Percentiles rank a stretch among this genome's conserved stretches.
Evolutionary conservation across 129 eudicot species (phyloP).

Genomic region (Silybum marianum): DNA sequence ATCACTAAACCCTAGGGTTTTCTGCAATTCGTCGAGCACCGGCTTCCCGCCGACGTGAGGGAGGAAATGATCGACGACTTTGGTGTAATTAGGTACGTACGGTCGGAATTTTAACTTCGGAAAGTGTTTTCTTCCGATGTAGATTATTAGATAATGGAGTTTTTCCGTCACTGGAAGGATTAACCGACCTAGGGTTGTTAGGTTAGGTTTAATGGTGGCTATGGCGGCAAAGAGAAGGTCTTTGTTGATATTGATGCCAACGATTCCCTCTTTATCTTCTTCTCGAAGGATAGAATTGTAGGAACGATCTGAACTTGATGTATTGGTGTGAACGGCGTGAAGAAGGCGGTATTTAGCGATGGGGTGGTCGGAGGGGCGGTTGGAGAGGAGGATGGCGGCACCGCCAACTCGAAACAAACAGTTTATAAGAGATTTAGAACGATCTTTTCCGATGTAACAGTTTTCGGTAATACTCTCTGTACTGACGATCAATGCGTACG

Average conservation of each 20-base stretch:
- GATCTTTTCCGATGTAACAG: slow-evolving; percentile 48
- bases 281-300: slow-evolving; percentile 48
- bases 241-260: slow-evolving; percentile 48
- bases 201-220: slow-evolving; percentile 38
- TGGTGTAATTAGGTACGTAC: slow-evolving; percentile 47
- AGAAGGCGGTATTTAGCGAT: slow-evolving; percentile 49
- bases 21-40: slow-evolving; percentile 51
- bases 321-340: slow-evolving; percentile 48
- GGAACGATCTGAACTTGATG: slow-evolving; percentile 42
- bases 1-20: slow-evolving; percentile 31
- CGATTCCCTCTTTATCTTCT: slow-evolving; percentile 39
- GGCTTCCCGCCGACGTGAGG: slow-evolving; percentile 60
- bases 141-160: slow-evolving; percentile 9
- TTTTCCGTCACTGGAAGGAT: slow-evolving; percentile 55
- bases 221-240: slow-evolving; percentile 46
- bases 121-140: slow-evolving; percentile 16
- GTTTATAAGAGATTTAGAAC: slow-evolving; percentile 38
- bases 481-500: slow-evolving; percentile 60
- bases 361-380: slow-evolving; percentile 23
- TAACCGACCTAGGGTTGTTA: slow-evolving; percentile 31
- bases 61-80: slow-evolving; percentile 47
- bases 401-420: slow-evolving; percentile 58
- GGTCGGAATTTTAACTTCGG: slow-evolving; percentile 5
- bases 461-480: slow-evolving; percentile 45
- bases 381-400: slow-evolving; percentile 61